Evolutionary conservation across 169 alveolate genomes (phyloP), one percentile per base, ranked within the genome.

Genomic region (Plasmodium gaboni): DNA sequence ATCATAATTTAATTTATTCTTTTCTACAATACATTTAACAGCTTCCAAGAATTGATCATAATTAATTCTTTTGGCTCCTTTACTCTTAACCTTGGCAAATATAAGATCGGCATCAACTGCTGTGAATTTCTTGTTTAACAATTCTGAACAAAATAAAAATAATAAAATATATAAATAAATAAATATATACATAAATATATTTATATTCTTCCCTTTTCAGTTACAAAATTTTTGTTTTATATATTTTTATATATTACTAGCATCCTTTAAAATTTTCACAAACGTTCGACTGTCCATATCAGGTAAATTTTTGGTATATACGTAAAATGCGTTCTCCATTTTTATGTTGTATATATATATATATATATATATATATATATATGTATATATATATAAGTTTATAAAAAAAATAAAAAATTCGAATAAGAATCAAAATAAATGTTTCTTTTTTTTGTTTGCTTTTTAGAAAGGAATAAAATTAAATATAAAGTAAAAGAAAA

Each of bases 261-360:
- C 65, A 61, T 95, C 97, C 88, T 93, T 93, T 86, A 95, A 92
- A 13, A 95, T 80, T 92, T 95, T 95, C 15, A 94, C 97, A 60
- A 95, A 94, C 22, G 96, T 93, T 67, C 96, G 88, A 67, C 95
- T 93, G 69, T 94, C 97, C 95, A 95, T 93, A 12, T 93, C 97
- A 28, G 73, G 60, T 26, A 93, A 91, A 28, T 94, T 93, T 71
- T 90, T 92, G 64, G 97, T 95, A 93, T 91, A 93, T 44, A 76
- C 94, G 19, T 48, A 60, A 74, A 93, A 95, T 7, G 94, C 96
- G 22, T 64, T 90, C 24, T 93, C 93, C 69, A 95, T 86, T 69
- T 86, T 60, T 71, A 26, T 24, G 53, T 44, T 9, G 6, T 70
- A 70, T 69, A n/a, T 69, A 69, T 32, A 28, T 32, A 28, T 51